Percentiles rank a stretch among this genome's conserved stretches.
phyloP scores from a whole-genome alignment of 2,329 filamentous ascomycete species.

The Sporothrix sp. region DNA sequence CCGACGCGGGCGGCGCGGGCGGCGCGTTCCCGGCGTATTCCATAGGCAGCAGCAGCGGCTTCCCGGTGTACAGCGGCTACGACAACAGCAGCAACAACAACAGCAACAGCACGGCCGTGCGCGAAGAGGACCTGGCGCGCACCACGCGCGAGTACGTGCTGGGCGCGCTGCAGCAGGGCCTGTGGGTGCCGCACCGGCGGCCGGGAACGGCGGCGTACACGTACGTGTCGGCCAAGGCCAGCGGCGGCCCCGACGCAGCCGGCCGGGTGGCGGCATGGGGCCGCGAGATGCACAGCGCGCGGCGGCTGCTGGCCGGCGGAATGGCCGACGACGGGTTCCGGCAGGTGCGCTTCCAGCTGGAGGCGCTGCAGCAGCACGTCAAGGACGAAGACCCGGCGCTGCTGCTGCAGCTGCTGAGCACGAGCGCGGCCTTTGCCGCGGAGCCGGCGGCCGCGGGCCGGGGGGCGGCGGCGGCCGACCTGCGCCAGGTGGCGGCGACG shows the following conservation, averaged over 20 bases:
- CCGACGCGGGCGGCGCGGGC: too few species aligned
- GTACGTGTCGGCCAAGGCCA: not conserved
- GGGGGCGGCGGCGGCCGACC: conserved; percentile 5
- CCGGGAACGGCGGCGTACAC: conserved; percentile 5
- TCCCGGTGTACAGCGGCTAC: not conserved
- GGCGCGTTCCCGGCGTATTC: too few species aligned
- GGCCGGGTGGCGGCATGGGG: conserved; percentile 19
- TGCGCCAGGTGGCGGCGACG: conserved; percentile 3
- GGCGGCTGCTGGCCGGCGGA: conserved; percentile 17
- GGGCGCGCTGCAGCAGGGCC: conserved; percentile 18
- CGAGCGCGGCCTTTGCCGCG: conserved; percentile 13
- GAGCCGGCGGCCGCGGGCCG: too few species aligned
- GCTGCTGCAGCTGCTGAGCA: conserved; percentile 19
- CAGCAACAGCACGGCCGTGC: too few species aligned
- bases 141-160: conserved; percentile 20
- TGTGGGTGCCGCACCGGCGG: conserved; percentile 16
- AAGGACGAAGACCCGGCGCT: conserved; percentile 20
- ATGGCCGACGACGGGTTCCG: conserved; percentile 17
- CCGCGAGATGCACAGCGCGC: conserved; percentile 17
- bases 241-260: conserved; percentile 4
- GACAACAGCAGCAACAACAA: not conserved
- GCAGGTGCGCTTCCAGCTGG: conserved; percentile 19
- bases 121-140: conserved; percentile 18
- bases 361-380: conserved; percentile 19
- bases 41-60: not conserved